Percentiles rank a stretch among this genome's conserved stretches.
These are phyloP conservation scores for Euphorbia schlechtendalii DNA, from an alignment of 441 rosid genomes.

Conservation along the genomic window DNA sequence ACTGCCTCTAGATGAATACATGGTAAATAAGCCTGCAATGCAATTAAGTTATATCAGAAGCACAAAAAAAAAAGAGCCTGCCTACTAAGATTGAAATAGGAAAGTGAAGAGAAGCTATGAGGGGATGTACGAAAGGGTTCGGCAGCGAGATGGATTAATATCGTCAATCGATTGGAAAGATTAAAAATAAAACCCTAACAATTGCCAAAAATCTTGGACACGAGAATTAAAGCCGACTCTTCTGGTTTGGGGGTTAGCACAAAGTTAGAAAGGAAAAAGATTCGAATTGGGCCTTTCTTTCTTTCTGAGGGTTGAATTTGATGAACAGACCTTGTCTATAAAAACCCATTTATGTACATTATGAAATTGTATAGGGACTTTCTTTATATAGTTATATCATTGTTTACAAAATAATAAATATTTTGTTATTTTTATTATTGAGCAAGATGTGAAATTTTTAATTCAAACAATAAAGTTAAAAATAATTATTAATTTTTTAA, in stretches of 20 bases:
- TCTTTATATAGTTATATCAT: too few relatives aligned
- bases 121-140: background rate
- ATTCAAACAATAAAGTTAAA: too few relatives aligned
- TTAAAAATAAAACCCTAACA: slow-evolving; percentile 5
- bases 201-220: background rate
- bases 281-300: background rate
- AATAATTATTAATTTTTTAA: too few relatives aligned
- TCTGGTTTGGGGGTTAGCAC: background rate
- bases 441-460: too few relatives aligned
- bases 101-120: background rate
- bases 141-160: background rate
- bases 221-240: too few relatives aligned
- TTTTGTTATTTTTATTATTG: too few relatives aligned
- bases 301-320: too few relatives aligned
- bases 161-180: background rate
- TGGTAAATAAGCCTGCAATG: slow-evolving; percentile 20
- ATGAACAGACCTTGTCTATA: too few relatives aligned
- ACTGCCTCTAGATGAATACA: slow-evolving; percentile 80
- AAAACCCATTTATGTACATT: too few relatives aligned
- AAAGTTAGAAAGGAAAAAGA: too few relatives aligned
- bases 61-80: background rate
- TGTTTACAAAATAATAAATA: too few relatives aligned
- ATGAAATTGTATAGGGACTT: too few relatives aligned
- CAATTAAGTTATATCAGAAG: background rate
- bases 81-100: background rate